Conservation (phyloP, 352 stramenopile genomes). For the Phytophthora ramorum region DNA sequence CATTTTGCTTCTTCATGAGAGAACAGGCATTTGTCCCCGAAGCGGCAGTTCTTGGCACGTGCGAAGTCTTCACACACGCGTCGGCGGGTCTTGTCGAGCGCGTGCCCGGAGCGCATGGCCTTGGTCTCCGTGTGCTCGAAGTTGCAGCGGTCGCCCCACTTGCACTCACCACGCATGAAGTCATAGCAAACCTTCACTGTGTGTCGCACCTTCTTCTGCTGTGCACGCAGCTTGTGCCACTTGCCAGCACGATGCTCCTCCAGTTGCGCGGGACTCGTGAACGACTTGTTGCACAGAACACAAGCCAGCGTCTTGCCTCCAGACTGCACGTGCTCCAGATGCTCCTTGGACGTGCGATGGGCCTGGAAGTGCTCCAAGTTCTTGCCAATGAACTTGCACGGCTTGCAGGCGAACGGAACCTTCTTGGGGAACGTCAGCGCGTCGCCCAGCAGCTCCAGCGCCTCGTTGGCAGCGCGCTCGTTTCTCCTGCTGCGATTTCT, state of each 20-base stretch:
- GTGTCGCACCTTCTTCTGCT: slow-evolving; percentile 73
- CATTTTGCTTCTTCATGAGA: slow-evolving; percentile 45
- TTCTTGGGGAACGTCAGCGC: slow-evolving; percentile 71
- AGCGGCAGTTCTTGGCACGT: slow-evolving; percentile 58
- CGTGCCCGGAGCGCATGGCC: slow-evolving; percentile 60
- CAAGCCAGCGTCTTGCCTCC: slow-evolving; percentile 51
- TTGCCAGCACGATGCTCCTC: slow-evolving; percentile 82
- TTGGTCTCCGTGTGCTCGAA: slow-evolving; percentile 81
- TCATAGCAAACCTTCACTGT: slow-evolving; percentile 85
- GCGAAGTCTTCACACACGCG: slow-evolving; percentile 65
- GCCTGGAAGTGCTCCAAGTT: slow-evolving; percentile 70
- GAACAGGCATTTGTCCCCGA: slow-evolving; percentile 81
- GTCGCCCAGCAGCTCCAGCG: slow-evolving; percentile 47
- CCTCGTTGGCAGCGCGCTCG: slow-evolving; percentile 33
- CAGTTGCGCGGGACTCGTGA: slow-evolving; percentile 78
- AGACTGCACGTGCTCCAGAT: slow-evolving; percentile 47
- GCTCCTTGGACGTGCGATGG: slow-evolving; percentile 56
- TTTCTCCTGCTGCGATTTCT: slow-evolving; percentile 39
- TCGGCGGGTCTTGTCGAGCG: slow-evolving; percentile 61
- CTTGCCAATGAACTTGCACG: slow-evolving; percentile 79
- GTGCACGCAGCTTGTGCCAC: slow-evolving; percentile 81
- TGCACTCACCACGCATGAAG: slow-evolving; percentile 79
- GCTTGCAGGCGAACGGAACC: slow-evolving; percentile 85
- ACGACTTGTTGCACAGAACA: slow-evolving; percentile 76
- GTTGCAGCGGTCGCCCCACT: slow-evolving; percentile 65